Evolutionary conservation across 78 protist genomes (phyloP), one percentile per base, ranked within the genome.

Genomic region (slime mould (Dictyostelium discoideum)): DNA sequence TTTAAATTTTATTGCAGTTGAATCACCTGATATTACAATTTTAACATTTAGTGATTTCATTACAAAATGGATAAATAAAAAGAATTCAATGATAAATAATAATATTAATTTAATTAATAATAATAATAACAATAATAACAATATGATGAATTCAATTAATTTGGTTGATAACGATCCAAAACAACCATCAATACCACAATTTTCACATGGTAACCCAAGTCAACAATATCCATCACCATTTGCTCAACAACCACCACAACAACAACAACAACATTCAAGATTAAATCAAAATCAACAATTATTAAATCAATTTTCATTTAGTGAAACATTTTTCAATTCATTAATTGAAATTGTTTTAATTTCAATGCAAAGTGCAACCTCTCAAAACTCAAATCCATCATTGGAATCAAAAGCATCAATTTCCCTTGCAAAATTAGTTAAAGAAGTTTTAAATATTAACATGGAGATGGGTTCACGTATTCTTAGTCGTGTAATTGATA

Each of bases 1-100:
- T 5, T 87, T 87, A 60, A 87, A 76, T 42, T 69, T 69, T 9
- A 78, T 87, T n/a, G 67, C 93, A 5, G 22, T n/a, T 5, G 93
- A 87, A 24, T 87, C 54, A 22, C 85, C 93, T n/a, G 85, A 78
- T 14, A 82, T 32, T 16, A 26, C 65, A 3, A 63, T 87, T 14
- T 8, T 32, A 16, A 22, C 67, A 10, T 42, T 87, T 44, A 50
- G 22, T 24, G 93, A 87, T 3, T 60, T 24, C 11, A 22, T 63
- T 9, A 32, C 13, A 20, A 87, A 87, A 78, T 46, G 85, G 39
- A 76, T 9, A 10, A 54, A 39, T 44, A 44, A 54, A 54, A 81
- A 81, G 67, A 79, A 26, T 18, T 24, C 77, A 69, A 24, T 69
- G 32, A 26, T 69, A 9, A 69, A 69, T 69, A 69, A 67, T 32